A percentile compares a stretch with the other conserved stretches of the same genome.
Conservation (phyloP, 2,329 filamentous ascomycete genomes). For the Coniella lustricola region DNA sequence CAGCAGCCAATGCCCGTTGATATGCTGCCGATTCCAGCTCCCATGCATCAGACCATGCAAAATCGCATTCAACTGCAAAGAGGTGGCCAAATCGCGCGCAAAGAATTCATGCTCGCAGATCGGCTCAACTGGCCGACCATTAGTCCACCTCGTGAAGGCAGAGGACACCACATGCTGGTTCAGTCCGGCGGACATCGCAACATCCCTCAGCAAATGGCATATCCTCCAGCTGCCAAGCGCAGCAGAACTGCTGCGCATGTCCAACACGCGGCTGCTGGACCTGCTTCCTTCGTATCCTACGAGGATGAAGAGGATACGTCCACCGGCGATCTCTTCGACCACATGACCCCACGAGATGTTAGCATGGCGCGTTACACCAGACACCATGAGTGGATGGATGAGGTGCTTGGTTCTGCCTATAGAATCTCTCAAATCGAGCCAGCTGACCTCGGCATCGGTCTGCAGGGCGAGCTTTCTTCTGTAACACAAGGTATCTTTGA, state of each 20-base stretch:
- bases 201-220: slow-evolving; percentile 55
- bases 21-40: slow-evolving; percentile 57
- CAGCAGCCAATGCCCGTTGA: slow-evolving; percentile 65
- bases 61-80: slow-evolving; percentile 59
- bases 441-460: slow-evolving; percentile 77
- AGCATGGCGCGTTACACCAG: slow-evolving; percentile 82
- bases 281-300: slow-evolving; percentile 30
- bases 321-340: slow-evolving; percentile 82
- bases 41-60: slow-evolving; percentile 53
- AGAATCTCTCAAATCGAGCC: slow-evolving; percentile 78
- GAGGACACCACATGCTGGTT: slow-evolving; percentile 45
- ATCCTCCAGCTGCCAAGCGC: slow-evolving; percentile 52
- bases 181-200: slow-evolving; percentile 37
- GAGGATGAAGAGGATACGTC: slow-evolving; percentile 90
- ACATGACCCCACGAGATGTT: slow-evolving; percentile 82
- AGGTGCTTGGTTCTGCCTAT: slow-evolving; percentile 88
- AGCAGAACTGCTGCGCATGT: slow-evolving; percentile 38
- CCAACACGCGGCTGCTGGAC: slow-evolving; percentile 23
- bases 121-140: slow-evolving; percentile 85
- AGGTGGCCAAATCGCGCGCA: slow-evolving; percentile 75
- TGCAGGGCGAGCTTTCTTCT: slow-evolving; percentile 71
- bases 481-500: slow-evolving; percentile 84
- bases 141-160: slow-evolving; percentile 53
- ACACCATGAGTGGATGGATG: slow-evolving; percentile 99
- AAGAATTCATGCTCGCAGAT: slow-evolving; percentile 92